Evolutionary conservation across 2,329 filamentous ascomycete genomes (phyloP).

Genomic region (Penicillium sp.): DNA sequence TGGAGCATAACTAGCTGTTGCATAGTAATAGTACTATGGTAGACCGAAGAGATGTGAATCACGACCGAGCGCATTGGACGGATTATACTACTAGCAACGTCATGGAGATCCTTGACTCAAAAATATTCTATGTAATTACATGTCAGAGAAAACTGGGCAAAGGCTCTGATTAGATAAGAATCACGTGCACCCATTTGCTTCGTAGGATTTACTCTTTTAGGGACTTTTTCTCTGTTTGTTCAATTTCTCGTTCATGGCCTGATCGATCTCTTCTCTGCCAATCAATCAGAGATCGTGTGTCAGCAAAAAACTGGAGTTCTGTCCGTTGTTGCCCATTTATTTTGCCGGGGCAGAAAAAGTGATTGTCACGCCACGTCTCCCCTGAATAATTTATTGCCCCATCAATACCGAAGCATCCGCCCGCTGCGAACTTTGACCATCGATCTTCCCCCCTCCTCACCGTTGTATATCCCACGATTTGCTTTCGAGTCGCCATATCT

Average conservation of each 20-base stretch:
- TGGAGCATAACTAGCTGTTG: too few relatives aligned
- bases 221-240: not conserved
- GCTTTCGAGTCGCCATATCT: not conserved
- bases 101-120: too few relatives aligned
- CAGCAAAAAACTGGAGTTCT: not conserved
- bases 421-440: not conserved
- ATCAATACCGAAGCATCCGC: slow-evolving; percentile 3
- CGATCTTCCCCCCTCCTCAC: not conserved
- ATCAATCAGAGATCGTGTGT: not conserved
- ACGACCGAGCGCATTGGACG: too few relatives aligned
- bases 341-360: slow-evolving; percentile 18
- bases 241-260: not conserved
- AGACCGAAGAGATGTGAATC: too few relatives aligned
- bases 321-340: not conserved
- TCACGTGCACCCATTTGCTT: not conserved
- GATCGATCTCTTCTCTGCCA: not conserved
- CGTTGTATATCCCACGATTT: not conserved
- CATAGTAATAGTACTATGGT: too few relatives aligned
- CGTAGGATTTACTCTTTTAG: not conserved
- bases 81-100: too few relatives aligned
- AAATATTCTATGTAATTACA: too few relatives aligned
- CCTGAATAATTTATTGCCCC: slow-evolving; percentile 17
- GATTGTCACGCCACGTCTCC: slow-evolving; percentile 22
- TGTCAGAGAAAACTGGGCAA: too few relatives aligned
- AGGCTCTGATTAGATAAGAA: not conserved